These are phyloP conservation scores for Aristolochia fimbriata DNA, from an alignment of 164 flowering plant genomes.

Conservation along the genomic window DNA sequence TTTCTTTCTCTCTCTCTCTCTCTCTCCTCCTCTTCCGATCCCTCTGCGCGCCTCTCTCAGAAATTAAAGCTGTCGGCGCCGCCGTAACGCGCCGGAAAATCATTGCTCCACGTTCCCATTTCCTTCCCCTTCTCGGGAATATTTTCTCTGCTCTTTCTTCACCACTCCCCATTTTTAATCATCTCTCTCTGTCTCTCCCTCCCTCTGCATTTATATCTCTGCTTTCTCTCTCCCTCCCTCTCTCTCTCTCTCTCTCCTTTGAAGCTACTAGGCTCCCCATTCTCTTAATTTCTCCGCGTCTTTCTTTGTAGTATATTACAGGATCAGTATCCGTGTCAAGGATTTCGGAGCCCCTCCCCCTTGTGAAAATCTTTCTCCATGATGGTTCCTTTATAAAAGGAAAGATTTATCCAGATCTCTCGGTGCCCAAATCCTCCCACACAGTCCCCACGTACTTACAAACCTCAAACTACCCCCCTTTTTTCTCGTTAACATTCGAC, in stretches of 20 bases:
- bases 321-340: no score
- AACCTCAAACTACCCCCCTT: no score
- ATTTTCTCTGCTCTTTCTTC: not conserved
- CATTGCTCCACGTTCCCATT: conserved; percentile 8
- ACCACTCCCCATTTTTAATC: not conserved
- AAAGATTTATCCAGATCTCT: conserved; percentile 3
- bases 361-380: not conserved
- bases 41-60: not conserved
- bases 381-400: not conserved
- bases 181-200: not conserved
- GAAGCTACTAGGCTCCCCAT: no score
- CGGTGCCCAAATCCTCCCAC: not conserved
- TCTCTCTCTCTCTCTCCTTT: not conserved
- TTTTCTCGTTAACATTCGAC: no score
- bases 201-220: not conserved
- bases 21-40: no score
- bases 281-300: no score
- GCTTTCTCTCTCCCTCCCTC: not conserved
- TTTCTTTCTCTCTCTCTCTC: not conserved
- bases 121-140: not conserved
- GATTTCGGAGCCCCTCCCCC: not conserved
- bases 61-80: conserved; percentile 17
- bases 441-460: no score
- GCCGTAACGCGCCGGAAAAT: conserved; percentile 16
- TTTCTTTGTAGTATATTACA: no score